Percentiles rank a stretch among this genome's conserved stretches.
phyloP scores from a whole-genome alignment of 352 stramenopile genomes.

The Phytophthora tubulina region DNA sequence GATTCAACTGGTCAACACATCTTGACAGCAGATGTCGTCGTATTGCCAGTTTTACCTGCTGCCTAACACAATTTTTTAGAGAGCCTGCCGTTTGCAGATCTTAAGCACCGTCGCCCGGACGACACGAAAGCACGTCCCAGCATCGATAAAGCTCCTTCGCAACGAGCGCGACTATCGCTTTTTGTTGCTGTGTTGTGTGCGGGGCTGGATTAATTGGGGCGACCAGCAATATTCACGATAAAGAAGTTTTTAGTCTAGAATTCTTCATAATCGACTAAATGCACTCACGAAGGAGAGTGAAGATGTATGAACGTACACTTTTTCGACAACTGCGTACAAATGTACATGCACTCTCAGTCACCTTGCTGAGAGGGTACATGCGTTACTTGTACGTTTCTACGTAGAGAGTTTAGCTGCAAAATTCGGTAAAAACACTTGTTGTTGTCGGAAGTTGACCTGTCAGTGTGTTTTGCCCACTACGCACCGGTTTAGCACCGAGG shows the following conservation, averaged over 20 bases:
- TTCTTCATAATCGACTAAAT: background rate
- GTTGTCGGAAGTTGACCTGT: background rate
- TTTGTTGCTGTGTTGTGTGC: slow-evolving; percentile 11
- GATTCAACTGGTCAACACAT: background rate
- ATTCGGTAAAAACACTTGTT: slow-evolving; percentile 39
- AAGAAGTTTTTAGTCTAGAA: slow-evolving; percentile 19
- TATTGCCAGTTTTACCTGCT: background rate
- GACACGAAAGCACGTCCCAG: background rate
- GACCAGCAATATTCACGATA: slow-evolving; percentile 18
- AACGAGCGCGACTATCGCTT: slow-evolving; percentile 19
- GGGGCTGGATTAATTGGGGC: slow-evolving; percentile 6
- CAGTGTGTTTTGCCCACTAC: slow-evolving; percentile 7
- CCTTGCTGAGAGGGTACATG: slow-evolving; percentile 10
- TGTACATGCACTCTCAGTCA: background rate
- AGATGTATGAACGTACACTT: too few species aligned
- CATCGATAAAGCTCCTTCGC: background rate
- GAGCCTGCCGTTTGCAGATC: slow-evolving; percentile 7
- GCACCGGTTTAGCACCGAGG: background rate
- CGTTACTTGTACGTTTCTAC: slow-evolving; percentile 21
- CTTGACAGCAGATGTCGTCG: background rate
- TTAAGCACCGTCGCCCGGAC: background rate
- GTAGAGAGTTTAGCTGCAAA: slow-evolving; percentile 8
- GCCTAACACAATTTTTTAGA: background rate
- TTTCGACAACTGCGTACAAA: background rate
- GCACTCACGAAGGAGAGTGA: background rate